Evolutionary conservation across 805 yeast species (phyloP).

Genomic region (Ogataea ganodermae): DNA sequence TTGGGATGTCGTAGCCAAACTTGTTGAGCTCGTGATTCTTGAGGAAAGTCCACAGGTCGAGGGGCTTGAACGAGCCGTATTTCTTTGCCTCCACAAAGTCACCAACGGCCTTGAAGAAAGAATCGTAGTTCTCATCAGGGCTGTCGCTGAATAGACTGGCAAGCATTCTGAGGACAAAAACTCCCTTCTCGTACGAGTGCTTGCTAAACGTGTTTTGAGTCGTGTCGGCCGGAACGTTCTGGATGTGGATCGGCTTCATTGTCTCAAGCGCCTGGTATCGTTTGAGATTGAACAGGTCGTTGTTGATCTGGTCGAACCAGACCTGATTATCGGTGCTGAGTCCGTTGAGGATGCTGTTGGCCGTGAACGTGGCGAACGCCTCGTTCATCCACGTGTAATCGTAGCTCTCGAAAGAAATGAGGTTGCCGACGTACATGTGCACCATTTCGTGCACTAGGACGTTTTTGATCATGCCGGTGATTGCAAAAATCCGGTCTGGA

Average conservation of each 20-base stretch:
- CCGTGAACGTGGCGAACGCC: conserved; percentile 75
- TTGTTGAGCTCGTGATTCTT: conserved; percentile 30
- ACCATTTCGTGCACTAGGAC: conserved; percentile 71
- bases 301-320: conserved; percentile 37
- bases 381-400: conserved; percentile 74
- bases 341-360: conserved; percentile 40
- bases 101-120: conserved; percentile 37
- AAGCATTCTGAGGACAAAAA: conserved; percentile 55
- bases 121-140: conserved; percentile 32
- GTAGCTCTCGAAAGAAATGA: conserved; percentile 68
- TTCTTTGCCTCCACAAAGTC: conserved; percentile 39
- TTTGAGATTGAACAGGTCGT: conserved; percentile 34
- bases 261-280: conserved; percentile 38
- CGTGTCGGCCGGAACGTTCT: conserved; percentile 39
- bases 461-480: conserved; percentile 43
- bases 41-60: conserved; percentile 53
- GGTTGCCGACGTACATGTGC: conserved; percentile 81
- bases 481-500: conserved; percentile 20
- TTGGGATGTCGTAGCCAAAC: conserved; percentile 44
- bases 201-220: conserved; percentile 51
- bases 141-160: conserved; percentile 41
- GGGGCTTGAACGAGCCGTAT: conserved; percentile 45
- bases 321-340: conserved; percentile 27
- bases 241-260: conserved; percentile 38
- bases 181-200: conserved; percentile 60